A percentile compares a stretch with the other conserved stretches of the same genome.
Evolutionary conservation across 2,329 filamentous ascomycete genomes (phyloP).

Genomic region (Plectosphaerella plurivora): DNA sequence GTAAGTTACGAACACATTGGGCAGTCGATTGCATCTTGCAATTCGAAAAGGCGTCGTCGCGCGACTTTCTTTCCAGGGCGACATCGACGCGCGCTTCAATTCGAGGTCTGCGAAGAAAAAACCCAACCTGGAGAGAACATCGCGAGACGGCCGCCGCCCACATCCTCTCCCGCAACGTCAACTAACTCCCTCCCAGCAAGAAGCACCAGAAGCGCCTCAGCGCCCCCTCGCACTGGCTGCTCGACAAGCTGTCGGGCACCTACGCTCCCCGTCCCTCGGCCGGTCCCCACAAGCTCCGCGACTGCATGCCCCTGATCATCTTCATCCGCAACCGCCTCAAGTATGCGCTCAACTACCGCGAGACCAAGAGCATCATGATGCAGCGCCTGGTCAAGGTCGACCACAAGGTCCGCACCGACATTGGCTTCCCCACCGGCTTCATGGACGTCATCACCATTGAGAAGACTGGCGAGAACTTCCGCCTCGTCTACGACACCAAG

Average conservation of each 20-base stretch:
- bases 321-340: conserved; percentile 97
- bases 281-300: conserved; percentile 98
- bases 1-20: conserved; percentile 31
- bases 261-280: conserved; percentile 68
- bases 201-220: conserved; percentile 99
- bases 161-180: no score
- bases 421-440: conserved; percentile 95
- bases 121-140: conserved; percentile 1
- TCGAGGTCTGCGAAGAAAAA: neutral
- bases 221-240: conserved; percentile 98
- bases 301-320: conserved; percentile 98
- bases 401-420: conserved; percentile 98
- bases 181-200: conserved; percentile 59
- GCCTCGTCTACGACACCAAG: conserved; percentile 99
- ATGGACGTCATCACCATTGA: conserved; percentile 99
- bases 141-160: conserved; percentile 9
- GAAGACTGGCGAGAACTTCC: conserved; percentile 99
- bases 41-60: neutral
- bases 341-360: conserved; percentile 98
- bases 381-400: conserved; percentile 99
- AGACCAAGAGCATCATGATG: conserved; percentile 97
- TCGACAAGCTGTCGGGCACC: conserved; percentile 97
- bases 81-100: neutral
- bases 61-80: neutral
- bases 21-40: neutral